Evolutionary conservation across 495 filamentous ascomycete genomes (phyloP).

Genomic region (Penicillium desertorum): DNA sequence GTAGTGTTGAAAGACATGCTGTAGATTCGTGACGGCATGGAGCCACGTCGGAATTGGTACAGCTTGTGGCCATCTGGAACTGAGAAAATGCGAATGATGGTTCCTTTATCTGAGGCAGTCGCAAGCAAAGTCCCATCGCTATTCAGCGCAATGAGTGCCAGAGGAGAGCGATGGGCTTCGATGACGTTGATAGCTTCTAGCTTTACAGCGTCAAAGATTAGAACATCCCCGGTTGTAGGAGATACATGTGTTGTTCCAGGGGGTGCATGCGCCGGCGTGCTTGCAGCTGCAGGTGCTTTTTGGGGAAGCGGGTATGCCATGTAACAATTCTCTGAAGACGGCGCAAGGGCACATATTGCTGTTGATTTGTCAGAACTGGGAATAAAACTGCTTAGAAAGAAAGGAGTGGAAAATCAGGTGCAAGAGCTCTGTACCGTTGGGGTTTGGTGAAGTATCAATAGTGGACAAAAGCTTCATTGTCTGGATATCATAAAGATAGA

Average conservation of each 20-base stretch:
- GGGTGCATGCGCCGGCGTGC: conserved; percentile 79
- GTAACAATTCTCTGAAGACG: conserved; percentile 93
- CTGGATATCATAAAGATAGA: conserved; percentile 96
- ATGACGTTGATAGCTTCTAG: conserved; percentile 87
- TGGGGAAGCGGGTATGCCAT: conserved; percentile 90
- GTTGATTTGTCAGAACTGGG: conserved; percentile 14
- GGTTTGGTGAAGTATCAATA: conserved; percentile 90
- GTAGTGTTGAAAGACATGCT: conserved; percentile 99
- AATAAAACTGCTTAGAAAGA: conserved; percentile 8
- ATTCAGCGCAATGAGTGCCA: conserved; percentile 87
- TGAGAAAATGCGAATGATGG: conserved; percentile 92
- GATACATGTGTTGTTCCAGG: conserved; percentile 70
- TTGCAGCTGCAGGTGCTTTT: conserved; percentile 65
- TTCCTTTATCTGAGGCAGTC: conserved; percentile 95
- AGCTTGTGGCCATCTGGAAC: conserved; percentile 87
- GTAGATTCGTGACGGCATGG: conserved; percentile 89
- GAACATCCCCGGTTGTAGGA: conserved; percentile 85
- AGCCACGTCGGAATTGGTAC: conserved; percentile 91
- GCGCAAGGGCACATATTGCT: conserved; percentile 90
- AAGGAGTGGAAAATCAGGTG: not conserved
- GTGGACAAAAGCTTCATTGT: conserved; percentile 94
- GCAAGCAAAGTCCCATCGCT: conserved; percentile 90
- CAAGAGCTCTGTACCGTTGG: conserved; percentile 58
- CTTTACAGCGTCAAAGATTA: conserved; percentile 85
- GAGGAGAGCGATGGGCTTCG: conserved; percentile 89